Conservation (phyloP, 2,329 filamentous ascomycete genomes). For the Pseudofabraea citricarpa region DNA sequence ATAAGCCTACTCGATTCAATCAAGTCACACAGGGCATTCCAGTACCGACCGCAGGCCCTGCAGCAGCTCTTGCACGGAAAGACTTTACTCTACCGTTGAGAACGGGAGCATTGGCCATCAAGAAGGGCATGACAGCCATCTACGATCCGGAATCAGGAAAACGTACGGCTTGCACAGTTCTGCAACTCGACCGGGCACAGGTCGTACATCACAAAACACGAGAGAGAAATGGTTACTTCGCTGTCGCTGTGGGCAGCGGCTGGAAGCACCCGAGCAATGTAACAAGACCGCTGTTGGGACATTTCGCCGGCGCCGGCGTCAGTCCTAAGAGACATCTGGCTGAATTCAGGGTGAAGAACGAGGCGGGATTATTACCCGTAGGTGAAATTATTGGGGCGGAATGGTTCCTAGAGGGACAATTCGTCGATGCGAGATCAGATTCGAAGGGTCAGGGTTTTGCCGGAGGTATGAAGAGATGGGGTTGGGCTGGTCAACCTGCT, state of each 20-base stretch:
- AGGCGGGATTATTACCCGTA: slow-evolving; percentile 68
- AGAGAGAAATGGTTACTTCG: slow-evolving; percentile 82
- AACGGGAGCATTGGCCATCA: slow-evolving; percentile 78
- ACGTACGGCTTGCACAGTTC: slow-evolving; percentile 81
- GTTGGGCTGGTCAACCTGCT: slow-evolving; percentile 81
- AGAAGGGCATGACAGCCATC: slow-evolving; percentile 94
- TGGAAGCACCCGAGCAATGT: slow-evolving; percentile 70
- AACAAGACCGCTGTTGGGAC: slow-evolving; percentile 77
- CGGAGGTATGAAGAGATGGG: slow-evolving; percentile 96
- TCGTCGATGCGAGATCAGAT: slow-evolving; percentile 76
- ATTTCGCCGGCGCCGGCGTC: slow-evolving; percentile 78
- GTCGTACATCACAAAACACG: slow-evolving; percentile 83
- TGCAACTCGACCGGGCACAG: slow-evolving; percentile 90
- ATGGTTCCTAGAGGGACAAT: slow-evolving; percentile 89
- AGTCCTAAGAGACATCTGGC: slow-evolving; percentile 78
- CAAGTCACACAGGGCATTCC: slow-evolving; percentile 52
- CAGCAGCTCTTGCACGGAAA: slow-evolving; percentile 55
- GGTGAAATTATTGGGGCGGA: slow-evolving; percentile 75
- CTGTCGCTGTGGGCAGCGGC: slow-evolving; percentile 83
- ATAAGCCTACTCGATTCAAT: slow-evolving; percentile 52
- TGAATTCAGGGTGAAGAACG: slow-evolving; percentile 80
- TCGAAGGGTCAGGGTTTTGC: slow-evolving; percentile 89
- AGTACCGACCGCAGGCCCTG: slow-evolving; percentile 50
- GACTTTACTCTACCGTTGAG: slow-evolving; percentile 59
- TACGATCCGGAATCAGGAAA: slow-evolving; percentile 72